A percentile compares a stretch with the other conserved stretches of the same genome.
phyloP scores from a whole-genome alignment of 2,329 filamentous ascomycete species.

The Chaetomiaceae sp. region DNA sequence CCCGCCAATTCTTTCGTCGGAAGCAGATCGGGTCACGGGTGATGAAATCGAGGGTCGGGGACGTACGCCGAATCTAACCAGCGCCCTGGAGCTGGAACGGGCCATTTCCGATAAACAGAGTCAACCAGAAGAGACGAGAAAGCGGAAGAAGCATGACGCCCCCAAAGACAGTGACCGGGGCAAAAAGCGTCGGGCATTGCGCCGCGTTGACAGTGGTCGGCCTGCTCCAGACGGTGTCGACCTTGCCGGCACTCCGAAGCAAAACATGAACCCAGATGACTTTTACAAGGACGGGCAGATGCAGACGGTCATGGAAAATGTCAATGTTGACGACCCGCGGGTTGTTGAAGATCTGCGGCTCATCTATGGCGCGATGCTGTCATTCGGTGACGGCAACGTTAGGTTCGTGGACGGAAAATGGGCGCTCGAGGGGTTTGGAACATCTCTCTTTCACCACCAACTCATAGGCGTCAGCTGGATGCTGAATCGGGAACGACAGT shows the following conservation, averaged over 20 bases:
- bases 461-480: conserved; percentile 20
- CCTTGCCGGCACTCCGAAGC: too few species aligned
- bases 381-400: conserved; percentile 9
- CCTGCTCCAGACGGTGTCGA: neutral
- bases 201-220: neutral
- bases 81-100: too few species aligned
- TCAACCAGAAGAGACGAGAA: neutral
- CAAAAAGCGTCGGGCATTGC: neutral
- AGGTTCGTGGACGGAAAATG: conserved; percentile 9
- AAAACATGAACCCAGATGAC: too few species aligned
- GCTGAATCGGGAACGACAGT: conserved; percentile 18
- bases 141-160: neutral
- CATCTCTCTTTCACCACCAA: conserved; percentile 17
- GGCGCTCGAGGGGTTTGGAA: conserved; percentile 7
- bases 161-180: neutral
- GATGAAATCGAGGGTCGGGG: neutral
- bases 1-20: too few species aligned
- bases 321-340: neutral
- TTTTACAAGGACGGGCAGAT: neutral
- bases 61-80: too few species aligned
- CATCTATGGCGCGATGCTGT: neutral
- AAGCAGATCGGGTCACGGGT: too few species aligned
- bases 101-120: neutral
- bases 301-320: neutral
- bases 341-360: neutral